Evolutionary conservation across 1,139 yeast genomes (phyloP), one percentile per base, ranked within the genome.

Genomic region (Saccharomycopsis hybrid): DNA sequence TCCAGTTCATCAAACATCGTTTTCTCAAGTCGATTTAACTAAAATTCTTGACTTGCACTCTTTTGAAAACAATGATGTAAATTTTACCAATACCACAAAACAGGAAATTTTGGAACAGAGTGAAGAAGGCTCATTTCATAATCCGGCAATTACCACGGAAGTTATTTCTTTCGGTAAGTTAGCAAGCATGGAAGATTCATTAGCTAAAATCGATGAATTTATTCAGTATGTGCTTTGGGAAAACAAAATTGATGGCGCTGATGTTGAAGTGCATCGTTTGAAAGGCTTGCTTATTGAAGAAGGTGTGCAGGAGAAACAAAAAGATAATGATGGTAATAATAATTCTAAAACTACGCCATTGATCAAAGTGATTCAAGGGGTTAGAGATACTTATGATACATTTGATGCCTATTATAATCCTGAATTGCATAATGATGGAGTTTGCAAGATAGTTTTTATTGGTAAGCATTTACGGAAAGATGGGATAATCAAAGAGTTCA

Each of bases 351-450:
- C 53, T 1, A 62, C 62, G 2, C 51, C 53, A 1, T 54, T 54
- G 1, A 80, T 76, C n/a, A 71, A 76, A 54, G 89, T 92, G 1
- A 68, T 92, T n/a, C 98, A 92, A 63, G 97, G 95, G 3, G 98
- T 92, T 0, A 71, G 97, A 54, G 95, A 88, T 54, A 87, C 96
- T 0, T 92, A 88, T 64, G 98, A 92, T 56, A 72, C 88, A 1
- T 74, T 84, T 4, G 79, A 77, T 0, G 78, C 74, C 0, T 61
- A 59, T 3, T 60, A 72, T 36, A 65, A 68, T 39, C 71, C 71
- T 2, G 69, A 66, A 1, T 65, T 70, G 4, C 65, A 69, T 24
- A 72, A 73, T 4, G 55, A 65, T 13, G 51, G 60, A 4, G 57
- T 57, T 3, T 71, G 78, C 56, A 85, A 86, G 63, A 61, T 92